These are phyloP conservation scores for Backusella circina DNA, from an alignment of 192 early-diverging fungal genomes.

Conservation along the genomic window DNA sequence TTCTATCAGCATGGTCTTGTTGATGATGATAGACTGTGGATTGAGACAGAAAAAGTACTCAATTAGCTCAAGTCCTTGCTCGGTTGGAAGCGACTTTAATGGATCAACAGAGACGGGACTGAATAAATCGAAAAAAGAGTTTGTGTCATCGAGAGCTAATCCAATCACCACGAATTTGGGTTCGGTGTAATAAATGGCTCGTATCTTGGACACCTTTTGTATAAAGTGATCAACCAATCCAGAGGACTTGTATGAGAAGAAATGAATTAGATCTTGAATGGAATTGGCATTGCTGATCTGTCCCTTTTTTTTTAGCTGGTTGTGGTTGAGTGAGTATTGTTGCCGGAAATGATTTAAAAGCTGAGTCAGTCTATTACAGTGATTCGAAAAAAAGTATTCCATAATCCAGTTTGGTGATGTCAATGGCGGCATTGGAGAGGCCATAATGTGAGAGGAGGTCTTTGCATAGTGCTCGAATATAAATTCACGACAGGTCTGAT, in stretches of 20 bases:
- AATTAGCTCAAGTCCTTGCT: conserved; percentile 18
- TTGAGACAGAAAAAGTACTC: conserved; percentile 23
- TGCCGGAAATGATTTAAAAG: background rate
- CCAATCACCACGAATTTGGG: background rate
- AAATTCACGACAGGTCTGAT: conserved; percentile 14
- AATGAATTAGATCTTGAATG: background rate
- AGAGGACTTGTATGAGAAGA: background rate
- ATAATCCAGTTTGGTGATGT: background rate
- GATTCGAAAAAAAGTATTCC: background rate
- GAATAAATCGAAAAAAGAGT: background rate
- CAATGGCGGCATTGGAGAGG: background rate
- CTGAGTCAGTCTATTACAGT: background rate
- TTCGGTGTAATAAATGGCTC: background rate
- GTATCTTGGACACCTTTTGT: background rate
- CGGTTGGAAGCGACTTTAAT: background rate
- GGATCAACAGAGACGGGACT: background rate
- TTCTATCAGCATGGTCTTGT: conserved; percentile 27
- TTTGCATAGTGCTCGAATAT: conserved; percentile 22
- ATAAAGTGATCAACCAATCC: background rate
- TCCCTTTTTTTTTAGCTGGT: background rate
- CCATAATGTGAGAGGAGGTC: too few relatives aligned
- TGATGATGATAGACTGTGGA: conserved; percentile 15
- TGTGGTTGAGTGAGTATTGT: background rate
- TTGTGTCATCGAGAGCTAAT: background rate
- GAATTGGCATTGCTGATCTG: background rate